A percentile compares a stretch with the other conserved stretches of the same genome.
phyloP scores from a whole-genome alignment of 2,329 filamentous ascomycete species.

The Meredithiella fracta region DNA sequence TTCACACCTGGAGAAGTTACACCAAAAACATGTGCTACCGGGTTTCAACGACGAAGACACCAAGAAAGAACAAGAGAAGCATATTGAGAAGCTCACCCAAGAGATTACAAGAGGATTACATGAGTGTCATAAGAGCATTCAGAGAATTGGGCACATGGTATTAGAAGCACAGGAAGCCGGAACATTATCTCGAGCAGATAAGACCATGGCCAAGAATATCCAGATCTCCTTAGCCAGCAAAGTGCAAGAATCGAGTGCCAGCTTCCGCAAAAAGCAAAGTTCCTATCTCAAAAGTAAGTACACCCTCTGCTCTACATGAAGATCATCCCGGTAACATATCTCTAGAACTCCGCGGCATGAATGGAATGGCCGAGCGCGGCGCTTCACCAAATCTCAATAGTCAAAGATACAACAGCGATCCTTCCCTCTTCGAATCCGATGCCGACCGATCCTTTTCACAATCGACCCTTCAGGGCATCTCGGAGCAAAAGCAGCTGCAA shows the following conservation, averaged over 20 bases:
- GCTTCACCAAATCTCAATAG: slow-evolving; percentile 23
- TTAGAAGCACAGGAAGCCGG: slow-evolving; percentile 59
- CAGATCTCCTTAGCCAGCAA: slow-evolving; percentile 77
- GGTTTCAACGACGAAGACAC: slow-evolving; percentile 92
- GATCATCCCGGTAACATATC: neutral
- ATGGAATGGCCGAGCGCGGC: slow-evolving; percentile 33
- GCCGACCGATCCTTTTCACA: slow-evolving; percentile 86
- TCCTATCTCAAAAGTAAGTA: slow-evolving; percentile 76
- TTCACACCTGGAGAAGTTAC: slow-evolving; percentile 72
- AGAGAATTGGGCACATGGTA: slow-evolving; percentile 76
- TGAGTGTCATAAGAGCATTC: slow-evolving; percentile 74
- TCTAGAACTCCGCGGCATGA: slow-evolving; percentile 57
- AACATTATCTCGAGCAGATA: slow-evolving; percentile 63
- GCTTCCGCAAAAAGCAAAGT: slow-evolving; percentile 94
- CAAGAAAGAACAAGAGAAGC: slow-evolving; percentile 68
- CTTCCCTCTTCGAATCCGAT: slow-evolving; percentile 82
- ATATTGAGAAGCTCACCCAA: slow-evolving; percentile 83
- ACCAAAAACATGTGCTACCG: slow-evolving; percentile 91
- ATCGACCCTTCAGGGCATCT: slow-evolving; percentile 66
- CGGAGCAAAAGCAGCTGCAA: slow-evolving; percentile 46
- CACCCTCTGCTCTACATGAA: slow-evolving; percentile 25
- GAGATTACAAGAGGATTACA: slow-evolving; percentile 81
- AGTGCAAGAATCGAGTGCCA: slow-evolving; percentile 81
- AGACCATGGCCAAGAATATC: slow-evolving; percentile 91
- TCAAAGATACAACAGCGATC: slow-evolving; percentile 43